phyloP scores from a whole-genome alignment of 176 grass and related monocot genomes.

The Hsuehochloa calcarea region DNA sequence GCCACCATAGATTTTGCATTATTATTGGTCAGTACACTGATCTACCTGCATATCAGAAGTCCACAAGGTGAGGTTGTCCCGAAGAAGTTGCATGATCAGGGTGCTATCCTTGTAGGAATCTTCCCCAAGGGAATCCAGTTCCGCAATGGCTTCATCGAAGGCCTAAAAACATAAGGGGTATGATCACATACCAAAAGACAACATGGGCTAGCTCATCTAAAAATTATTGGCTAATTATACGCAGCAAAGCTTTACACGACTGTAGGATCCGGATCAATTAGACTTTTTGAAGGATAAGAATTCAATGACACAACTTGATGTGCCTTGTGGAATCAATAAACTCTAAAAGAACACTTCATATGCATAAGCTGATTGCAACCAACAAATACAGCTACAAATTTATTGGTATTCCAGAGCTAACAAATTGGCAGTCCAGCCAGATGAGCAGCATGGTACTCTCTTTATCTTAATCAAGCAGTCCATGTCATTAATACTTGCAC shows the following conservation, averaged over 20 bases:
- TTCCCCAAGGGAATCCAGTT: constrained; percentile 90
- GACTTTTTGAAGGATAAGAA: neutral
- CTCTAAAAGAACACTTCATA: neutral
- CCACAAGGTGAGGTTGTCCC: constrained; percentile 97
- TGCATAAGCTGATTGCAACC: neutral
- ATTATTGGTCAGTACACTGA: neutral
- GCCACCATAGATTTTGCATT: neutral
- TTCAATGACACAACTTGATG: neutral
- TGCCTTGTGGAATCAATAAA: neutral
- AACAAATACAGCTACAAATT: neutral
- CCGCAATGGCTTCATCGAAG: constrained; percentile 91
- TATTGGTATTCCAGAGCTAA: constrained; percentile 8
- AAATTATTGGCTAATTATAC: neutral
- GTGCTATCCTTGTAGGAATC: constrained; percentile 99
- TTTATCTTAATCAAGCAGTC: constrained; percentile 22
- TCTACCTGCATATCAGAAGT: constrained; percentile 98
- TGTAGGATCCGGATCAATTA: neutral
- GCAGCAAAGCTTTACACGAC: neutral
- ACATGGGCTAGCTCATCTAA: neutral
- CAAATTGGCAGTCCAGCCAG: no score
- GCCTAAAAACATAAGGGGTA: constrained; percentile 47
- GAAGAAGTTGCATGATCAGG: constrained; percentile 98
- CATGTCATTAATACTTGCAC: constrained; percentile 29
- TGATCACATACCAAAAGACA: constrained; percentile 11
- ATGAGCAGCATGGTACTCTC: neutral